Conservation (phyloP, 202 grass and related monocot genomes). For the Dendrocalamus latiflorus region DNA sequence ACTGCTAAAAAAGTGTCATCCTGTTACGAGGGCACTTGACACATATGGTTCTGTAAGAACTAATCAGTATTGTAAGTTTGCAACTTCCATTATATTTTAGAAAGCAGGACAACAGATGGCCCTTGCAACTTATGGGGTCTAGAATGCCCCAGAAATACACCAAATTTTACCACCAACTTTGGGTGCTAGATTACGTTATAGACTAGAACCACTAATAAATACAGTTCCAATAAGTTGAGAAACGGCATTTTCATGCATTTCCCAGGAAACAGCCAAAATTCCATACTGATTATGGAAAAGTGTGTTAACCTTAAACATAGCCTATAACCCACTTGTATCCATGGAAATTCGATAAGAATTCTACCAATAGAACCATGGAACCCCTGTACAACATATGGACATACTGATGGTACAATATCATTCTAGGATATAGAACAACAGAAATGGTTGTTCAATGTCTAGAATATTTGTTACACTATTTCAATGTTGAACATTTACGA, state of each 20-base stretch:
- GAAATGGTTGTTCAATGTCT: not conserved
- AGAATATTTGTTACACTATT: constrained; percentile 5
- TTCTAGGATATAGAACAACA: not conserved
- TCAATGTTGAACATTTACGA: not conserved
- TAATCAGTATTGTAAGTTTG: not conserved
- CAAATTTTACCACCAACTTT: not conserved
- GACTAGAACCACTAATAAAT: not conserved
- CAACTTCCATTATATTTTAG: not conserved
- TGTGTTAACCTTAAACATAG: constrained; percentile 9
- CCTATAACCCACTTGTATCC: not conserved
- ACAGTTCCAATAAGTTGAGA: not conserved
- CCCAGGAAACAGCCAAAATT: not conserved
- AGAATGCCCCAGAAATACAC: not conserved
- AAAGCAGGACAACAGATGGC: not conserved
- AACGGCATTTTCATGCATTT: not conserved
- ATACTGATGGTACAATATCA: not conserved
- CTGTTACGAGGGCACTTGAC: not conserved
- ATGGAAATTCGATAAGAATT: no score
- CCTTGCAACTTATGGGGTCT: not conserved
- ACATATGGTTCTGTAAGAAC: constrained; percentile 6
- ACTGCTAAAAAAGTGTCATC: not conserved
- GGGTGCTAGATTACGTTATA: not conserved
- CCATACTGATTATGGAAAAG: not conserved
- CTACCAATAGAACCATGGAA: not conserved
- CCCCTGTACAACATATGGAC: not conserved